Evolutionary conservation across 805 yeast species (phyloP).

Genomic region (Torulaspora gathmanii): DNA sequence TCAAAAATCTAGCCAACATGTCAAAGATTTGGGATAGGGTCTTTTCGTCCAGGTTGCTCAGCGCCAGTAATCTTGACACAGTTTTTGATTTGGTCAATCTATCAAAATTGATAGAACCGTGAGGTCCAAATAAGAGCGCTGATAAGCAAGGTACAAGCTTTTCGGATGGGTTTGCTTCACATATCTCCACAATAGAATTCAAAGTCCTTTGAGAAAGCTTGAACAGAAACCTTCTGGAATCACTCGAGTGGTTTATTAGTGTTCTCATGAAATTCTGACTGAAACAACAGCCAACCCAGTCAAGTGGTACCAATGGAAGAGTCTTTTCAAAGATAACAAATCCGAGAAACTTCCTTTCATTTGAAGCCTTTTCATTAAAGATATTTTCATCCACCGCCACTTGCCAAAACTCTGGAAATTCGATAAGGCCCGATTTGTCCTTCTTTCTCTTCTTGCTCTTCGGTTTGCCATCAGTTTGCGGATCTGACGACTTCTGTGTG

Average conservation of each 20-base stretch:
- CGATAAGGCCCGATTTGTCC: conserved; percentile 30
- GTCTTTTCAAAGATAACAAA: conserved; percentile 62
- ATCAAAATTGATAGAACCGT: conserved; percentile 70
- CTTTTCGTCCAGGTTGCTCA: conserved; percentile 13
- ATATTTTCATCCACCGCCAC: conserved; percentile 73
- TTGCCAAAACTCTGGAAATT: conserved; percentile 70
- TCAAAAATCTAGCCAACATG: conserved; percentile 11
- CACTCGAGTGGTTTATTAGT: conserved; percentile 70
- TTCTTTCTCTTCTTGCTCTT: conserved; percentile 42
- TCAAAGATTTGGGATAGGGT: conserved; percentile 27
- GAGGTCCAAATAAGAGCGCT: conserved; percentile 40
- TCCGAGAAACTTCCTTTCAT: conserved; percentile 84
- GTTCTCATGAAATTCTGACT: conserved; percentile 67
- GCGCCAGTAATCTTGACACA: conserved; percentile 41
- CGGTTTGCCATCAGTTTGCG: conserved; percentile 16
- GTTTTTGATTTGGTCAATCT: conserved; percentile 69
- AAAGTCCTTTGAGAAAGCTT: conserved; percentile 58
- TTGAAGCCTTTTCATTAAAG: conserved; percentile 70
- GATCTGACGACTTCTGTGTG: conserved; percentile 14
- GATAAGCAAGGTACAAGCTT: conserved; percentile 35
- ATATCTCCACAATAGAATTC: conserved; percentile 39
- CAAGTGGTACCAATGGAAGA: conserved; percentile 32
- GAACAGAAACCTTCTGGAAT: conserved; percentile 58
- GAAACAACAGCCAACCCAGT: conserved; percentile 37
- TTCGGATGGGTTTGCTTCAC: conserved; percentile 35